A percentile compares a stretch with the other conserved stretches of the same genome.
Evolutionary conservation across 768 basidiomycete genomes (phyloP).

Genomic region (Lactarius hatsudake): DNA sequence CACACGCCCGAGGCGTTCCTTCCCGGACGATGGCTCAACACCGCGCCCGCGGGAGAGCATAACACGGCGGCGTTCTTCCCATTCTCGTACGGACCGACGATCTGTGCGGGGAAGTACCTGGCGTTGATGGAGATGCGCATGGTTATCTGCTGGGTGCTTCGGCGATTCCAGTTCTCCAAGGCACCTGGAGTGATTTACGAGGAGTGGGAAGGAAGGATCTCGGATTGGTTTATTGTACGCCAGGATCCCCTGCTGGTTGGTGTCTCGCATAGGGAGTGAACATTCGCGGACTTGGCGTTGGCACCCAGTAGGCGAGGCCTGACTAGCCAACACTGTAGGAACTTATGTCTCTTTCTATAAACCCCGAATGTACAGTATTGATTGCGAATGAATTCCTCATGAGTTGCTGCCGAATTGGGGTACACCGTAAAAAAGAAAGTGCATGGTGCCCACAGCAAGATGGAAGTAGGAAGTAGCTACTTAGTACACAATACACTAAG

Average conservation of each 20-base stretch:
- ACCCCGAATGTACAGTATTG: too few relatives aligned
- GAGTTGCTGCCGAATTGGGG: too few relatives aligned
- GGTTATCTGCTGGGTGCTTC: background rate
- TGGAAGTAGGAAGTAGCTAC: too few relatives aligned
- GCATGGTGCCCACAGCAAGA: too few relatives aligned
- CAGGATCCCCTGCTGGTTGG: background rate
- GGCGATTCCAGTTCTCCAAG: background rate
- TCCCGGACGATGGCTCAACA: background rate
- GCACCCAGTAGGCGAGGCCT: background rate
- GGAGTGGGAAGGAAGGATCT: background rate
- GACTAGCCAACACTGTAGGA: too few relatives aligned
- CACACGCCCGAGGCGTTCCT: background rate
- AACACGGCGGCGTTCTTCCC: slow-evolving; percentile 25
- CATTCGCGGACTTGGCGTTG: background rate
- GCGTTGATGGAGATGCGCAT: slow-evolving; percentile 23
- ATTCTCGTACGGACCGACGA: slow-evolving; percentile 27
- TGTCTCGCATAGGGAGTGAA: background rate
- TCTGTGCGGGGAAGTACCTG: slow-evolving; percentile 28
- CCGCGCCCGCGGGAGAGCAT: background rate
- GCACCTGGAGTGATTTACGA: background rate
- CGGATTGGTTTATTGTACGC: background rate
- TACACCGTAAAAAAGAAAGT: too few relatives aligned
- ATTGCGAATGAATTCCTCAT: too few relatives aligned
- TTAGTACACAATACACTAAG: too few relatives aligned
- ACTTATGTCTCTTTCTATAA: too few relatives aligned